Evolutionary conservation across 768 basidiomycete species (phyloP).

Genomic region (Boletellus ananiceps): DNA sequence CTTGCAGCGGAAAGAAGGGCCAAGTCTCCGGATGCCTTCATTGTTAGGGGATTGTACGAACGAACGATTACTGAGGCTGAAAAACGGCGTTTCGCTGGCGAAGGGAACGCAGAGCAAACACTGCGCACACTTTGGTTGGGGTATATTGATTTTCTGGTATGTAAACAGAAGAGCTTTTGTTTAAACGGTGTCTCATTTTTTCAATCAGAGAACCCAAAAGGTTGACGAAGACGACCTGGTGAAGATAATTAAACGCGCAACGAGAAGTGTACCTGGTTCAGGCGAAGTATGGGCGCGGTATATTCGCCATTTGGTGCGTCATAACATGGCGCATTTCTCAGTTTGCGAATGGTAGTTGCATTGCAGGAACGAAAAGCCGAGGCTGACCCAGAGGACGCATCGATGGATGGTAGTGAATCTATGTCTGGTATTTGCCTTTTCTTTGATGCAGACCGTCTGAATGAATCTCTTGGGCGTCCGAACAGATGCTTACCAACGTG

Average conservation of each 20-base stretch:
- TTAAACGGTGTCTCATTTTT: not conserved
- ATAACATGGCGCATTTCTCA: not conserved
- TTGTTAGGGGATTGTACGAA: constrained; percentile 61
- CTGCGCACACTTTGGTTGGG: constrained; percentile 68
- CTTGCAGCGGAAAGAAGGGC: constrained; percentile 57
- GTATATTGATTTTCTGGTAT: constrained; percentile 66
- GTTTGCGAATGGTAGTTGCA: not conserved
- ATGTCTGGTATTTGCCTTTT: constrained; percentile 20
- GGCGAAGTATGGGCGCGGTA: constrained; percentile 80
- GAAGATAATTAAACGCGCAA: constrained; percentile 49
- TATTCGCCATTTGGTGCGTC: constrained; percentile 61
- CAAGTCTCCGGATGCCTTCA: constrained; percentile 53
- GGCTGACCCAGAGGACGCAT: constrained; percentile 13
- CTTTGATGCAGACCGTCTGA: not conserved
- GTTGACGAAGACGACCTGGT: constrained; percentile 40
- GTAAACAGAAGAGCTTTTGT: constrained; percentile 15
- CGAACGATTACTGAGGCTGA: constrained; percentile 73
- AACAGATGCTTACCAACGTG: constrained; percentile 55
- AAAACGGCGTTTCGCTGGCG: constrained; percentile 49
- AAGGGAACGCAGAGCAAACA: constrained; percentile 52
- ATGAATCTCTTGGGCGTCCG: constrained; percentile 4
- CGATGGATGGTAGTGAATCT: constrained; percentile 20
- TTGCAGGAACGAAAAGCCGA: constrained; percentile 20
- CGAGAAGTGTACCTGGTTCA: constrained; percentile 68
- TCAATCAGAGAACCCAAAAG: constrained; percentile 32